A percentile compares a stretch with the other conserved stretches of the same genome.
Conservation (phyloP, 75 land plant species). For the Sequoiadendron giganteum region DNA sequence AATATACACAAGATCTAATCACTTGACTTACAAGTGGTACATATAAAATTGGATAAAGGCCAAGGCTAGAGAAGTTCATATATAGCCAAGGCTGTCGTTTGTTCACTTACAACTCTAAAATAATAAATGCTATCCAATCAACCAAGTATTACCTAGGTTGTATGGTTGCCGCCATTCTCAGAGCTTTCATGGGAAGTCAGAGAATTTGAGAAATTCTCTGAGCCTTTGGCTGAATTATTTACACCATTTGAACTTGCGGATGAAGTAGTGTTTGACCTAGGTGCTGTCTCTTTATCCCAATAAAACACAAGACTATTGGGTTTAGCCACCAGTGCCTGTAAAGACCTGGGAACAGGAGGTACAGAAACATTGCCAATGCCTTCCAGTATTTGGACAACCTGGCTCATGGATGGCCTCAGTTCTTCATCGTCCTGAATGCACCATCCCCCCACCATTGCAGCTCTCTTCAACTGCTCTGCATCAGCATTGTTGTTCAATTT, state of each 20-base stretch:
- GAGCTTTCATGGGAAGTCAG: not conserved
- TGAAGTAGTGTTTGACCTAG: not conserved
- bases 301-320: not conserved
- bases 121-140: not conserved
- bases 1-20: not conserved
- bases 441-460: slow-evolving; percentile 34
- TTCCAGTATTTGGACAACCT: slow-evolving; percentile 40
- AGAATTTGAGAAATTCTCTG: not conserved
- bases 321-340: slow-evolving; percentile 35
- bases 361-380: slow-evolving; percentile 14
- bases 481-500: slow-evolving; percentile 12
- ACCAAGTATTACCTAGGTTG: not conserved
- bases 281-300: not conserved
- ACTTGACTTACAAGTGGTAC: not conserved
- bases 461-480: slow-evolving; percentile 19
- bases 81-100: not conserved
- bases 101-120: not conserved
- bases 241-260: too few species aligned
- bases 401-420: slow-evolving; percentile 30
- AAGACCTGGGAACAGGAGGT: slow-evolving; percentile 28
- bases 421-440: slow-evolving; percentile 44
- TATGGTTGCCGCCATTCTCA: not conserved
- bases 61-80: not conserved
- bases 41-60: not conserved
- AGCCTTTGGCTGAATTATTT: not conserved